These are phyloP conservation scores for Tetrahymena thermophila DNA, from an alignment of 73 alveolate genomes.

Conservation along the genomic window DNA sequence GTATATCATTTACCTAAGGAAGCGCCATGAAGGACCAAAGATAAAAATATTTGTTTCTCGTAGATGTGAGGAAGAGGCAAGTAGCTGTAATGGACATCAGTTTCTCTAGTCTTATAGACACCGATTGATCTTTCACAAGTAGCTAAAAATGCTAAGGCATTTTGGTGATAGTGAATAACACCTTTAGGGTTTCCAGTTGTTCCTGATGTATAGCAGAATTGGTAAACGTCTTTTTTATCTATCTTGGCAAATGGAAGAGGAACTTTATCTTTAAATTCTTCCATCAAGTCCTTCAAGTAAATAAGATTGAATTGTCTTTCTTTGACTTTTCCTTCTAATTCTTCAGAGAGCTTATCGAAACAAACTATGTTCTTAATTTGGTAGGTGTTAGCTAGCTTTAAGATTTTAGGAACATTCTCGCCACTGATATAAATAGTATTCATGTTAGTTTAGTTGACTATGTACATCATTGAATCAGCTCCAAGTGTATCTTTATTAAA, in stretches of 20 bases:
- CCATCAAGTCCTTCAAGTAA: neutral
- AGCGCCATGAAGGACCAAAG: conserved; percentile 50
- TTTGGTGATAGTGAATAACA: conserved; percentile 69
- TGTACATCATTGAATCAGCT: conserved; percentile 45
- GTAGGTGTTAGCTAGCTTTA: conserved; percentile 42
- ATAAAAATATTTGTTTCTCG: conserved; percentile 60
- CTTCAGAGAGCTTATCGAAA: conserved; percentile 13
- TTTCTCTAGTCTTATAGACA: conserved; percentile 34
- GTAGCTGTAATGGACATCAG: conserved; percentile 70
- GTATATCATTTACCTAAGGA: conserved; percentile 42
- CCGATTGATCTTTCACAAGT: conserved; percentile 18
- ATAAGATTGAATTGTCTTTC: conserved; percentile 17
- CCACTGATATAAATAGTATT: conserved; percentile 52
- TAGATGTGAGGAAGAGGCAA: conserved; percentile 87
- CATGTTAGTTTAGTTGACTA: conserved; percentile 65
- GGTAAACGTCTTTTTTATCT: conserved; percentile 11
- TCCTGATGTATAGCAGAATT: conserved; percentile 76
- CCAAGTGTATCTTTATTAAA: conserved; percentile 20
- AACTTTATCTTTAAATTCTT: neutral
- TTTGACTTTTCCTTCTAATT: neutral
- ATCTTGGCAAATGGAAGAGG: conserved; percentile 3
- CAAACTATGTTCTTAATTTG: conserved; percentile 7
- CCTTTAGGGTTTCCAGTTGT: conserved; percentile 91
- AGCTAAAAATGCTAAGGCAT: conserved; percentile 35
- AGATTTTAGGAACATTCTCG: conserved; percentile 44